phyloP scores from a whole-genome alignment of 768 basidiomycete species.

The Gymnopilus dilepis region DNA sequence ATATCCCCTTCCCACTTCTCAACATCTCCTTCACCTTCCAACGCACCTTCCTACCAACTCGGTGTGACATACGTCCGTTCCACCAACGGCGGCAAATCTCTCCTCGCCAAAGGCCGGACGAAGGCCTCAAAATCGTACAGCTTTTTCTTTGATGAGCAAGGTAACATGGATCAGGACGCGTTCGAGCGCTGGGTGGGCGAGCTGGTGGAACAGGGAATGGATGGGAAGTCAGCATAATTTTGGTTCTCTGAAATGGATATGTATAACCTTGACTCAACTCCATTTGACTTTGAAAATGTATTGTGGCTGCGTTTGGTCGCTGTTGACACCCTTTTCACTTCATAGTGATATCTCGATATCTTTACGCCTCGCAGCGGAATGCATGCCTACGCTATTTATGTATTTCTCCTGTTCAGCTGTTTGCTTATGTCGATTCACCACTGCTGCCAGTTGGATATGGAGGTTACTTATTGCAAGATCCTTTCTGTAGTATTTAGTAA shows the following conservation, averaged over 20 bases:
- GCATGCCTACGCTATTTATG: slow-evolving; percentile 16
- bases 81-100: slow-evolving; percentile 83
- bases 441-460: neutral
- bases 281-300: neutral
- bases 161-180: slow-evolving; percentile 73
- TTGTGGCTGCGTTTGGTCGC: slow-evolving; percentile 4
- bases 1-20: slow-evolving; percentile 48
- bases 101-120: slow-evolving; percentile 73
- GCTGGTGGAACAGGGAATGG: slow-evolving; percentile 75
- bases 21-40: slow-evolving; percentile 32
- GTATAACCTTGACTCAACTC: no score
- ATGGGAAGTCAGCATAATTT: slow-evolving; percentile 57
- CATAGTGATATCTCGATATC: slow-evolving; percentile 17
- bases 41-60: slow-evolving; percentile 71
- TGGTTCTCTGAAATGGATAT: neutral
- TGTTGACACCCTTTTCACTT: neutral
- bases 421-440: slow-evolving; percentile 5
- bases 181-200: slow-evolving; percentile 84
- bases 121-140: slow-evolving; percentile 63
- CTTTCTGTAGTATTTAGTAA: no score
- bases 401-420: neutral
- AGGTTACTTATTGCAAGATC: no score
- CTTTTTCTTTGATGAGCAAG: slow-evolving; percentile 81
- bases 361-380: no score
- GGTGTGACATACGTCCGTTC: slow-evolving; percentile 76